phyloP scores from a whole-genome alignment of 192 early-diverging fungal genomes.

The Phlyctochytrium arcticum region DNA sequence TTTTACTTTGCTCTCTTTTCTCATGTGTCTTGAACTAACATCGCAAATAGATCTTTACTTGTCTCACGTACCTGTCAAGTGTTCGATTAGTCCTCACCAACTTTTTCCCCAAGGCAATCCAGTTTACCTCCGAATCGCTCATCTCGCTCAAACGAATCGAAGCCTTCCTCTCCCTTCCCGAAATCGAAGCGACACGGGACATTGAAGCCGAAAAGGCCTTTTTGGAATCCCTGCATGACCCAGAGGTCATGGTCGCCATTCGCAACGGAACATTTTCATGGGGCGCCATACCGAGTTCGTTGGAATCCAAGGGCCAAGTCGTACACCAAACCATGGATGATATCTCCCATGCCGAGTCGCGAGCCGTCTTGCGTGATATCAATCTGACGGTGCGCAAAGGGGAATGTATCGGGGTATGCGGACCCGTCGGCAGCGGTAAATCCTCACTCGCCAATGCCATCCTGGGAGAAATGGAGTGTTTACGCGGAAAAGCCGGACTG shows the following conservation, averaged over 20 bases:
- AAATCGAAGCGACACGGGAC: slow-evolving; percentile 12
- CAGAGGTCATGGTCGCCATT: slow-evolving; percentile 20
- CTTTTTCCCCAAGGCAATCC: slow-evolving; percentile 46
- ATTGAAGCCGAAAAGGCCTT: not conserved
- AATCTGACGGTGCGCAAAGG: slow-evolving; percentile 27
- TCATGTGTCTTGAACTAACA: not conserved
- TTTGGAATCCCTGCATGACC: slow-evolving; percentile 4
- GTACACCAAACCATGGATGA: not conserved
- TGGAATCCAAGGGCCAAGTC: slow-evolving; percentile 2
- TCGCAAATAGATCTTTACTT: slow-evolving; percentile 30
- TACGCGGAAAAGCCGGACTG: not conserved
- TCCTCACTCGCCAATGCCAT: slow-evolving; percentile 38
- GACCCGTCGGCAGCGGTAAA: slow-evolving; percentile 49
- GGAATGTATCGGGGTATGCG: slow-evolving; percentile 36
- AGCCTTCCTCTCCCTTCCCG: slow-evolving; percentile 37
- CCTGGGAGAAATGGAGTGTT: slow-evolving; percentile 38
- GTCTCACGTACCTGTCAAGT: slow-evolving; percentile 30
- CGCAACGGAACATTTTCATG: slow-evolving; percentile 34
- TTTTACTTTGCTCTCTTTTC: not conserved
- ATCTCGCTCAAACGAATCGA: slow-evolving; percentile 40
- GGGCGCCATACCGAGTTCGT: slow-evolving; percentile 1
- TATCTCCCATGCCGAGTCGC: not conserved
- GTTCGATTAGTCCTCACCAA: slow-evolving; percentile 42
- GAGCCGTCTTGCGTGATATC: slow-evolving; percentile 27
- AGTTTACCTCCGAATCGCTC: slow-evolving; percentile 32